Evolutionary conservation across 306 rosid species (phyloP).

Genomic region (Quercus robur): DNA sequence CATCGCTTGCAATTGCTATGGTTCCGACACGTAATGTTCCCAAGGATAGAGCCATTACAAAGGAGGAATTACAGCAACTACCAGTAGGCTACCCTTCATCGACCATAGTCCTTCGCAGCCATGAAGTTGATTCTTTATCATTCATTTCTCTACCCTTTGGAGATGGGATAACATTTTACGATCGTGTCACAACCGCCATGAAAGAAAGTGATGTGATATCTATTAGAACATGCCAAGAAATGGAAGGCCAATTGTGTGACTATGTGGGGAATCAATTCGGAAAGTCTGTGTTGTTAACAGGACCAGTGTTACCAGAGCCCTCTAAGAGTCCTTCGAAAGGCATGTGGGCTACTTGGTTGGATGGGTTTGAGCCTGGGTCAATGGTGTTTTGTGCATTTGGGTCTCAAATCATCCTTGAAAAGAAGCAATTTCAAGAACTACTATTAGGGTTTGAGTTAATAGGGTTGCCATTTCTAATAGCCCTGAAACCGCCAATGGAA

Average conservation of each 20-base stretch:
- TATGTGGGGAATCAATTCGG: constrained; percentile 36
- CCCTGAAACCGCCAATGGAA: constrained; percentile 46
- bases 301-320: constrained; percentile 31
- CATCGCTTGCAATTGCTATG: constrained; percentile 23
- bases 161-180: constrained; percentile 34
- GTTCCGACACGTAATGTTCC: constrained; percentile 32
- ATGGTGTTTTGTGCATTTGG: constrained; percentile 66
- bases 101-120: constrained; percentile 33
- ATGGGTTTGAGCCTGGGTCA: constrained; percentile 16
- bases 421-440: constrained; percentile 52
- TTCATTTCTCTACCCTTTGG: constrained; percentile 42
- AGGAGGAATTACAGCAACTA: constrained; percentile 35
- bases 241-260: constrained; percentile 42
- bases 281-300: constrained; percentile 37
- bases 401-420: constrained; percentile 39
- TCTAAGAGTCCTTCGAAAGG: constrained; percentile 16
- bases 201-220: constrained; percentile 40
- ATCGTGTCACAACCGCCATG: constrained; percentile 23
- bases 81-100: constrained; percentile 58
- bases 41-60: constrained; percentile 19
- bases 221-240: constrained; percentile 44
- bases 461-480: constrained; percentile 45
- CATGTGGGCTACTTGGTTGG: constrained; percentile 35
- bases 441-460: constrained; percentile 52
- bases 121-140: constrained; percentile 20